phyloP scores from a whole-genome alignment of 257 asterid species.

The Solanum microdontum region DNA sequence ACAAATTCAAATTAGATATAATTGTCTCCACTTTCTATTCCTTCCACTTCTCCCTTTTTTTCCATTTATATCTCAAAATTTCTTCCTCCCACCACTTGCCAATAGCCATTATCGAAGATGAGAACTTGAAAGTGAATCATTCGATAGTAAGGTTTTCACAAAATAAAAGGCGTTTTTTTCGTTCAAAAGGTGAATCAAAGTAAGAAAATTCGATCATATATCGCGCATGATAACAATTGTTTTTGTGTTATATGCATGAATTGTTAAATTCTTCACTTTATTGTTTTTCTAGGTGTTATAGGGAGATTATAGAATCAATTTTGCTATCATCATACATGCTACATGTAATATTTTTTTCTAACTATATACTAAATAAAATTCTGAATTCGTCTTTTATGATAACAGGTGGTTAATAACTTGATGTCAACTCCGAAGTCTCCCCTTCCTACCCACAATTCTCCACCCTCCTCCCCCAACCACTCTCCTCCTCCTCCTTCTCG shows the following conservation, averaged over 20 bases:
- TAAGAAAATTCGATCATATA: not conserved
- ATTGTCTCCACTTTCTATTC: not conserved
- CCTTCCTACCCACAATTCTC: conserved; percentile 2
- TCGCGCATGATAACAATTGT: not conserved
- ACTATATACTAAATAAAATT: not conserved
- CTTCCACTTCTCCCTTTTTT: not conserved
- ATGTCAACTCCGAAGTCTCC: not conserved
- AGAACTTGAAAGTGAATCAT: not conserved
- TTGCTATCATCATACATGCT: not conserved
- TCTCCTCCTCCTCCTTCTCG: not conserved
- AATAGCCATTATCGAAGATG: not conserved
- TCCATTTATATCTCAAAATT: not conserved
- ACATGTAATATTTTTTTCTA: too few species aligned
- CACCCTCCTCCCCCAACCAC: not conserved
- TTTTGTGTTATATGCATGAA: not conserved
- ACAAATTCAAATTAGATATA: not conserved
- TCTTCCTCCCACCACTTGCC: not conserved
- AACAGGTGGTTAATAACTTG: not conserved
- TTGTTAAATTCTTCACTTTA: not conserved
- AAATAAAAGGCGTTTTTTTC: not conserved
- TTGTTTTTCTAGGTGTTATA: not conserved
- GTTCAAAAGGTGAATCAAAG: not conserved
- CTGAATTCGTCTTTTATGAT: not conserved
- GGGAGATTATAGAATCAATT: not conserved
- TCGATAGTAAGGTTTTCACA: fast-evolving